Evolutionary conservation across 2,329 filamentous ascomycete genomes (phyloP).

Genomic region (Paecilomyces sp.): DNA sequence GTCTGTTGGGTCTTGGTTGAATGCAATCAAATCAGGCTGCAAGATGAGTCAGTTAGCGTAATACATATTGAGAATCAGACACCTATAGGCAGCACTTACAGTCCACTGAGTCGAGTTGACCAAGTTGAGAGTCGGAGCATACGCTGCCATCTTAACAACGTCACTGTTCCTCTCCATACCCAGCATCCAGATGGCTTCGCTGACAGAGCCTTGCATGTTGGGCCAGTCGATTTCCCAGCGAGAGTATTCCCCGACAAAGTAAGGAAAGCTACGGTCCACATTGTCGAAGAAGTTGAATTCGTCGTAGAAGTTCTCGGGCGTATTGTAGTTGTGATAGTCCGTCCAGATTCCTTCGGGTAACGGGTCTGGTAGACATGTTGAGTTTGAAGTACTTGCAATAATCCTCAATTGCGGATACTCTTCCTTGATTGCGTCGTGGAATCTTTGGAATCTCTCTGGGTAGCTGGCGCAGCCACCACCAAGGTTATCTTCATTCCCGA

Average conservation of each 20-base stretch:
- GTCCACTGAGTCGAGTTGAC: conserved; percentile 22
- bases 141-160: conserved; percentile 21
- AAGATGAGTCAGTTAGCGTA: background rate
- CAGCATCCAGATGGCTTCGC: conserved; percentile 57
- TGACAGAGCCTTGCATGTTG: conserved; percentile 44
- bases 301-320: conserved; percentile 43
- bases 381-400: conserved; percentile 41
- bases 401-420: conserved; percentile 50
- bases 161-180: conserved; percentile 33
- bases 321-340: conserved; percentile 48
- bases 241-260: conserved; percentile 25
- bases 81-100: conserved; percentile 5
- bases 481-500: conserved; percentile 62
- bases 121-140: conserved; percentile 22
- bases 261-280: conserved; percentile 25
- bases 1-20: conserved; percentile 11
- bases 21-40: conserved; percentile 18
- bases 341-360: conserved; percentile 31
- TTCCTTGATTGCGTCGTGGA: conserved; percentile 51
- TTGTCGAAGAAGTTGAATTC: conserved; percentile 52
- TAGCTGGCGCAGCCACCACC: conserved; percentile 45
- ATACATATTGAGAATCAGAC: background rate
- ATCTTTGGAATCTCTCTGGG: conserved; percentile 50
- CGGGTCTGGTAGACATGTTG: conserved; percentile 16
- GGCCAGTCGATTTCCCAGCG: conserved; percentile 16